Base-by-base conservation (phyloP, 2,329 filamentous ascomycete genomes). In the Clonostachys solani region DNA sequence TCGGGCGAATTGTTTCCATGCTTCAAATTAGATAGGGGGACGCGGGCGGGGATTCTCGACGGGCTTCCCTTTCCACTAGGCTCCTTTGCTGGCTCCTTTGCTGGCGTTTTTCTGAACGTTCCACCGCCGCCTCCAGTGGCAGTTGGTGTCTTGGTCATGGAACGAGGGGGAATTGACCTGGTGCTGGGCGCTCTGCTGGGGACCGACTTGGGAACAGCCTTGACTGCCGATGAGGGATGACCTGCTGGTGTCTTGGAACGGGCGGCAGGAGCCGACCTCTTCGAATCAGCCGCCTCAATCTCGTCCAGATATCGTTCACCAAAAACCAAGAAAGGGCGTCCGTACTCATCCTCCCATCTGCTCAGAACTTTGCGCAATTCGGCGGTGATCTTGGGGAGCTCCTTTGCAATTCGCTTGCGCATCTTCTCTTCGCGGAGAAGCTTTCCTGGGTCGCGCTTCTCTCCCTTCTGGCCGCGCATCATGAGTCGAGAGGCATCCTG, bases 391-490 rank as follows among this genome's bases (percentile, higher is more conserved):
- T 95, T 97, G 47, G 94, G 94, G 33, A 99, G 74, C 61, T 99
- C 94, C 67, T 97, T 99, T 23, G 92, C 81, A 52, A 99, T 96
- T 49, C 92, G 81, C 80, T 99, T 99, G 50, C 94, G 84, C 89
- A 96, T 95, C 78, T 97, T 99, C 71, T 99, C 94, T 63, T 99
- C 94, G 33, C 94, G 81, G 45, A 99, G 75, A 15, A 99, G 77
- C 69, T 96, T 94, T 44, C 91, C 92, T 4, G 94, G 94, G 61
- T 99, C 94, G 52, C 95, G 88, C 67, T 86, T 89, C 71, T 97
- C 92, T 47, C 92, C 92, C 71, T 95, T 96, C 55, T 90, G 86
- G 3, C 92, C 92, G 50, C 92, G 90, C 58, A 84, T 82, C 86
- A 97, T 91, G 33, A 99, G 75, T 41, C 94, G 86, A 7, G 92